Conservation (phyloP, 768 basidiomycete species). For the Candolleomyces efflorescens region DNA sequence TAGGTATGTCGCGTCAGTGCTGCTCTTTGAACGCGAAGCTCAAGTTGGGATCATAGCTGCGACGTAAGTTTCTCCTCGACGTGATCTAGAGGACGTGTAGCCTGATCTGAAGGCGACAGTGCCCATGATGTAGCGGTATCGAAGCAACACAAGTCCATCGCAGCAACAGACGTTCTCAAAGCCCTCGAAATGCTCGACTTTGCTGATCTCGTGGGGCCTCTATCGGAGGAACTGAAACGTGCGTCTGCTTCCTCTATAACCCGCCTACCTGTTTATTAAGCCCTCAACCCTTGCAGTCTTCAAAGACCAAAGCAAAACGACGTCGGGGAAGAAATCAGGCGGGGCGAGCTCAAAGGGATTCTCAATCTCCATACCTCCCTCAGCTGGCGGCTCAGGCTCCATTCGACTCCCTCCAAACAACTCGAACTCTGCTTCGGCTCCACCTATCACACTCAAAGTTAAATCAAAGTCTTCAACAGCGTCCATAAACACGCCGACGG, state of each 20-base stretch:
- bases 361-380: background rate
- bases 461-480: background rate
- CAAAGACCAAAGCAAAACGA: background rate
- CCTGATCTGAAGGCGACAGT: constrained; percentile 30
- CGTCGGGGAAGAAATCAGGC: background rate
- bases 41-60: constrained; percentile 31
- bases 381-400: background rate
- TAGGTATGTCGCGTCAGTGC: constrained; percentile 50
- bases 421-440: background rate
- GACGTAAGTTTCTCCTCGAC: constrained; percentile 31
- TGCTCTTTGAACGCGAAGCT: background rate
- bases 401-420: background rate
- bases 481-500: background rate
- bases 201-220: constrained; percentile 58
- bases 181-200: constrained; percentile 80
- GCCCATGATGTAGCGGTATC: constrained; percentile 86
- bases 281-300: background rate
- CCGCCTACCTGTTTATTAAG: background rate
- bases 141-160: constrained; percentile 84
- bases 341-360: background rate
- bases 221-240: constrained; percentile 67
- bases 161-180: constrained; percentile 86
- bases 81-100: too few relatives aligned
- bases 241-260: constrained; percentile 19
- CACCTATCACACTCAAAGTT: background rate